Conservation (phyloP, 495 filamentous ascomycete species). For the Cairneyella variabilis region DNA sequence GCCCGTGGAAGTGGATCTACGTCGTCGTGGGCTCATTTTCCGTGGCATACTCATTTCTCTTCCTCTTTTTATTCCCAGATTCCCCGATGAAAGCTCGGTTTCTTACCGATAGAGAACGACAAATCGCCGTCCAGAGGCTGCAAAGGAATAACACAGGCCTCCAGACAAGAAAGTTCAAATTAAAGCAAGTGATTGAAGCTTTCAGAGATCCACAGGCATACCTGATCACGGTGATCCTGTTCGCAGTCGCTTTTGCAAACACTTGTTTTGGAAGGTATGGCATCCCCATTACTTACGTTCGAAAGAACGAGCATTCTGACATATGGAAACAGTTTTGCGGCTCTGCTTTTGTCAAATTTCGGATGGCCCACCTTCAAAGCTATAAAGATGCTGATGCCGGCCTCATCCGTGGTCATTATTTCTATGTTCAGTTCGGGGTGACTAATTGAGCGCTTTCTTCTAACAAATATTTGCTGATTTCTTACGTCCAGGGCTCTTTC, state of each 20-base stretch:
- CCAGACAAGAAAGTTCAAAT: constrained; percentile 53
- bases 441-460: background rate
- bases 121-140: constrained; percentile 54
- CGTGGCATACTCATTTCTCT: background rate
- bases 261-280: background rate
- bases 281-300: background rate
- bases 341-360: background rate
- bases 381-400: background rate
- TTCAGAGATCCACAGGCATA: constrained; percentile 58
- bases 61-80: constrained; percentile 1
- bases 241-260: constrained; percentile 3
- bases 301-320: background rate
- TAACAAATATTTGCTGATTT: background rate
- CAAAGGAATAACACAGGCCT: constrained; percentile 60
- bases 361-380: background rate
- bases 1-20: constrained; percentile 7
- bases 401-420: background rate
- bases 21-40: background rate
- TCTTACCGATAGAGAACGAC: constrained; percentile 49
- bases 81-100: constrained; percentile 41
- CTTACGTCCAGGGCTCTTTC: background rate
- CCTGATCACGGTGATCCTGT: constrained; percentile 21
- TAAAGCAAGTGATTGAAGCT: constrained; percentile 39
- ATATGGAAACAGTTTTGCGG: background rate
- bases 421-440: background rate